Evolutionary conservation across 1,284 basidiomycete genomes (phyloP), one percentile per base, ranked within the genome.

Genomic region (Rhodotorula sp.): DNA sequence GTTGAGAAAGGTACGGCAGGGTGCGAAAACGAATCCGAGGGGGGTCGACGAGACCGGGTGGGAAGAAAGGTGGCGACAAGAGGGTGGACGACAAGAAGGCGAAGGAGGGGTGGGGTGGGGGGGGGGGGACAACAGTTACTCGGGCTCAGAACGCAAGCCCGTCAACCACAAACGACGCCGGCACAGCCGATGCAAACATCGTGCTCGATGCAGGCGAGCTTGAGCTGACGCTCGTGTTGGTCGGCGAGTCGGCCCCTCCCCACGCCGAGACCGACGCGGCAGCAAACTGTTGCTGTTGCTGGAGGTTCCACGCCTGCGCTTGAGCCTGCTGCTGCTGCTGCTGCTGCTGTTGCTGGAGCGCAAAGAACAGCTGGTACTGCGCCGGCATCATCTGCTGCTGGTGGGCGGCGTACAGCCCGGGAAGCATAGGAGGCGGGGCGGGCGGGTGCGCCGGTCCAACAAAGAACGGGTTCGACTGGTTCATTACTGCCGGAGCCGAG

Each of bases 291-390:
- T 36, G 32, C 47, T 49, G 49, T 36, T 61, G 49, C 34, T 34
- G 22, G 36, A 49, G 27, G 15, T 52, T n/a, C 15, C 29, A 19
- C 36, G 54, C 54, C 32, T 44, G 36, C n/a, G 49, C 32, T 39
- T 62, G 61, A 27, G 46, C 47, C 34, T 64, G 62, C 27, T 39
- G 49, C 17, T 44, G 34, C 54, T 27, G n/a, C 46, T 58, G 55
- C 54, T 63, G 62, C n/a, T 64, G 62, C 63, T 59, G 56, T 30
- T 56, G 53, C 47, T 64, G 62, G 29, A 58, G 55, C 22, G 63
- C 63, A 13, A 59, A 53, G 13, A 64, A 30, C 39, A 64, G 10
- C 39, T 62, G 60, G 59, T 15, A 44, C 27, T n/a, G 34, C 44
- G 44, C 29, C 22, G 29, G 22, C 48, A 20, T 30, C 20, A 20